These are phyloP conservation scores for Alternaria triticina DNA, from an alignment of 2,329 filamentous ascomycete genomes.

Conservation along the genomic window DNA sequence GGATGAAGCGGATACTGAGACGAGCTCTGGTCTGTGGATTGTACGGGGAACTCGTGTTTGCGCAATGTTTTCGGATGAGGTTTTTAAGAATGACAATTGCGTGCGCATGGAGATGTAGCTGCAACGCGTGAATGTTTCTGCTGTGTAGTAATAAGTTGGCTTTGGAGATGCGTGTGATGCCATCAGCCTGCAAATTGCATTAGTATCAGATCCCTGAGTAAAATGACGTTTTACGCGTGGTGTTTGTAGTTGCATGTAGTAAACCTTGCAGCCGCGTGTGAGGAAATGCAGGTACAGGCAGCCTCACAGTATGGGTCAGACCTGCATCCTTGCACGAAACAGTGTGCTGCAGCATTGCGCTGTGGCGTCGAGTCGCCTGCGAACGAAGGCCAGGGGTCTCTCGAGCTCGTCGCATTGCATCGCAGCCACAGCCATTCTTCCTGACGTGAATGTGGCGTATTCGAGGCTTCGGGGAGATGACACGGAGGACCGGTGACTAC, in stretches of 20 bases:
- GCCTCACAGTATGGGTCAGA: not conserved
- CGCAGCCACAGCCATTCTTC: not conserved
- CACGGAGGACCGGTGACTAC: not conserved
- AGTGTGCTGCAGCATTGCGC: not conserved
- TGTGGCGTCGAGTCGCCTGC: not conserved
- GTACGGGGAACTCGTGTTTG: not conserved
- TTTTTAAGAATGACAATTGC: not conserved
- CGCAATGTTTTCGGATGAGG: not conserved
- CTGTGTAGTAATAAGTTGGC: not conserved
- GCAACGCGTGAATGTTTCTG: not conserved
- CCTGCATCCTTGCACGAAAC: not conserved
- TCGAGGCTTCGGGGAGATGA: not conserved
- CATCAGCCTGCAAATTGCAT: not conserved
- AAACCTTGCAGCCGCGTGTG: conserved; percentile 5
- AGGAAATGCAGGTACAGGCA: conserved; percentile 4
- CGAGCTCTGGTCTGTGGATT: not conserved
- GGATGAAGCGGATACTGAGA: conserved; percentile 1
- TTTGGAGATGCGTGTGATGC: not conserved
- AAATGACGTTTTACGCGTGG: not conserved
- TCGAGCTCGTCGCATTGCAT: not conserved
- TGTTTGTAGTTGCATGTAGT: not conserved
- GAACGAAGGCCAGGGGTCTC: not conserved
- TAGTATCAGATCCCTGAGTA: not conserved
- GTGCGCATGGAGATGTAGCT: not conserved
- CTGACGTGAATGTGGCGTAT: not conserved